Base-by-base conservation (phyloP, 257 asterid species). In the Sherardia arvensis region DNA sequence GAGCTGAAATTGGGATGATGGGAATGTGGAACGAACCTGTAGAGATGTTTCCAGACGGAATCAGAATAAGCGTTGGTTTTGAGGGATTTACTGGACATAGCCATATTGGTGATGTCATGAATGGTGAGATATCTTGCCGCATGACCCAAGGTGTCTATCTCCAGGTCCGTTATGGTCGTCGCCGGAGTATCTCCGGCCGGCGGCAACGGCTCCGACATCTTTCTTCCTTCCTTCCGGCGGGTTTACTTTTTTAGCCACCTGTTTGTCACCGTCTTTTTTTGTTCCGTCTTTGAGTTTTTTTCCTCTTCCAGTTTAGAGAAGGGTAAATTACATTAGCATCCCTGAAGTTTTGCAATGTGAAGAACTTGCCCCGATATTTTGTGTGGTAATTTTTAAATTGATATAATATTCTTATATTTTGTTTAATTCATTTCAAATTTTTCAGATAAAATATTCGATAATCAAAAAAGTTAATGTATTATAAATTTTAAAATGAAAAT, bases 91-190 rank as follows among this genome's bases (percentile, higher is more conserved):
- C 87, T 78, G 27, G 95, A 80, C 78, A 80, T 73, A 32, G 94
- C 82, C 84, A 87, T 69, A 75, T 76, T 90, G 22, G 91, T 55
- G 36, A 90, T 43, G 70, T 90, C 94, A n/a, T 66, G 81, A 58
- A 77, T 67, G 59, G 69, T 76, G 67, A 90, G 83, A 75, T 62
- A 59, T 62, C 74, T 80, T 40, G 90, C 87, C 72, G 91, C 81
- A 32, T 73, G 81, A 59, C 80, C 62, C 71, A 87, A 68, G 4
- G 85, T n/a, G 73, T 90, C 97, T 69, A 68, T 33, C 61, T 81
- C 76, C 29, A 90, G 77, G 64, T 87, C 91, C 53, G 69, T 71
- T 55, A 90, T 40, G 77, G 73, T 65, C 33, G 80, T 80, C 66
- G 79, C 79, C 68, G 83, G 72, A 66, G 69, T 68, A 83, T 71